Base-by-base conservation (phyloP, 352 stramenopile genomes). In the Phytopythium cucurbitacearum region DNA sequence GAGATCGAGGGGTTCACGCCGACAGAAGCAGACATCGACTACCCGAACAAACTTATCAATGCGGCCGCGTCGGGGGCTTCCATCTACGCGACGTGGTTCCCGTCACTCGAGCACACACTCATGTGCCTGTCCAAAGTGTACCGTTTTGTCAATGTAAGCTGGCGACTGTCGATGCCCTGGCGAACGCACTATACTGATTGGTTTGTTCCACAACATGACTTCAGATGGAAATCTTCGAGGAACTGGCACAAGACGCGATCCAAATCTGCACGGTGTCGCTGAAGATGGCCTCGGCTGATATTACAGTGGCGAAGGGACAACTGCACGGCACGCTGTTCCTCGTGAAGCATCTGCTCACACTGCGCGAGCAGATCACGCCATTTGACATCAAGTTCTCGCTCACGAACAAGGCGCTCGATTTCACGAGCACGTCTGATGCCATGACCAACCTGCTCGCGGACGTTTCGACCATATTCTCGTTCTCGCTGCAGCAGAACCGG, bases 51-150 rank as follows among this genome's bases (percentile, higher is more conserved):
- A 46, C 58, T 94, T 3, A 40, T 84, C 32, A 57, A 48, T 11
- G 60, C 60, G 38, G 53, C 65, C 5, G 36, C 71, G 16, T 48
- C 68, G 0, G 58, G 57, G 28, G 59, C 59, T 16, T 70, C 69
- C 21, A 60, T 91, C 34, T 94, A 94, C 60, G 74, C 81, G 6
- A 91, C 80, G 13, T 94, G 84, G 84, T 94, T 92, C 59, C 84
- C 84, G 10, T 68, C 84, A 13, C 69, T 94, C 1, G 81, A 94
- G 64, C 77, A 87, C 58, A 94, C 84, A 10, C 49, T 94, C n/a
- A 67, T 89, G 53, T 91, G 80, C 58, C 51, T 94, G n/a, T 92
- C 84, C 28, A 90, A 91, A 56, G 76, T 89, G 7, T 94, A 94
- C 56, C 81, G 84, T 43, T 91, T 84, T 36, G 73, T 94, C 33